These are phyloP conservation scores for Rhododendron molle DNA, from an alignment of 148 eudicot species.

Conservation along the genomic window DNA sequence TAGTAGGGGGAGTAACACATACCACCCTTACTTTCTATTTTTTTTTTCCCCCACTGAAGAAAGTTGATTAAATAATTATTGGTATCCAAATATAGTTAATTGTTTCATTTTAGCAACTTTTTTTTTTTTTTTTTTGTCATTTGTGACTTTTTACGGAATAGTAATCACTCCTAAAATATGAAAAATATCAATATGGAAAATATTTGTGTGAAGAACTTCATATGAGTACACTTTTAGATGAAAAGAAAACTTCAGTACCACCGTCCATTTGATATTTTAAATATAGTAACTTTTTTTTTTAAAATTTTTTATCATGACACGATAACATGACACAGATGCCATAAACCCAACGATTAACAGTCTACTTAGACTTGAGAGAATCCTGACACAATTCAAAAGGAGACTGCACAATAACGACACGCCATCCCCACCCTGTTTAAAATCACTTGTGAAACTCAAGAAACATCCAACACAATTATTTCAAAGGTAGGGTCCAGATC, in stretches of 20 bases:
- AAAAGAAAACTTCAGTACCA: not conserved
- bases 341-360: no score
- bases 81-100: not conserved
- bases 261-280: not conserved
- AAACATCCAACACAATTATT: not conserved
- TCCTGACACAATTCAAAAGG: no score
- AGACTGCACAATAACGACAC: not conserved
- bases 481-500: not conserved
- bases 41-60: no score
- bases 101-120: not conserved
- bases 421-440: not conserved
- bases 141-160: not conserved
- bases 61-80: no score
- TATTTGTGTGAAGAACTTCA: no score
- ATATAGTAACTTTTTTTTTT: no score
- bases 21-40: no score
- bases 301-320: no score
- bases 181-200: no score
- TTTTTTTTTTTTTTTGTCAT: not conserved
- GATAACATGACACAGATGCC: not conserved
- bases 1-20: no score
- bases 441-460: not conserved
- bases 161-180: not conserved
- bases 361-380: no score
- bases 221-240: not conserved